Conservation (phyloP, 331 rosid species). For the Pyracantha coccinea region DNA sequence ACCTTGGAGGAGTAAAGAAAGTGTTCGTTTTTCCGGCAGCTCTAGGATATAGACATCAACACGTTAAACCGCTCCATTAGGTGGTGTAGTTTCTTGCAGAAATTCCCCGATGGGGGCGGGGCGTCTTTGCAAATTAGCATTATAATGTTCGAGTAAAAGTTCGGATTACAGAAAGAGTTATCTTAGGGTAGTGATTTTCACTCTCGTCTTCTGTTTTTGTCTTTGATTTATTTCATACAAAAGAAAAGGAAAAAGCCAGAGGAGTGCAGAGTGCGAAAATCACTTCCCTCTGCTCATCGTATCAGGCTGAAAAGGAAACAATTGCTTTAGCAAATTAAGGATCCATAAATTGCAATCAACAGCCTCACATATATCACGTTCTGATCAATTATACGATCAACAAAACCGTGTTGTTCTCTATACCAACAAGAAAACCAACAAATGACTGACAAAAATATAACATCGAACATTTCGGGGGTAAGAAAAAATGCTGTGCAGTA, state of each 20-base stretch:
- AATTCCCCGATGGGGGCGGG: no score
- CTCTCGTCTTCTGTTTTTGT: no score
- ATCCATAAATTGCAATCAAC: background rate
- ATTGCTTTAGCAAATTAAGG: no score
- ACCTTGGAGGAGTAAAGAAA: conserved; percentile 51
- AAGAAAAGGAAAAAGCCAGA: no score
- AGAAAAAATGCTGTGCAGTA: background rate
- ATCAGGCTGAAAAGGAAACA: background rate
- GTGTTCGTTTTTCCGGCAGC: background rate
- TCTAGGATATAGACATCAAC: background rate
- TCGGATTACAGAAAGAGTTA: background rate
- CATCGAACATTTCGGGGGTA: background rate
- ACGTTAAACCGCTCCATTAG: background rate
- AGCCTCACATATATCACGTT: background rate
- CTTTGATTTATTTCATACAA: no score
- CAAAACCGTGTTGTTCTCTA: background rate
- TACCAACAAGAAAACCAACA: background rate
- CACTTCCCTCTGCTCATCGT: background rate
- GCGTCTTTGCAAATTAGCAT: background rate
- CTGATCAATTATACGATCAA: background rate
- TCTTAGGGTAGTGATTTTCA: background rate
- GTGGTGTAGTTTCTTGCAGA: background rate
- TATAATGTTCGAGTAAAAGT: background rate
- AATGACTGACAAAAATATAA: background rate
- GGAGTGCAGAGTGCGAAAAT: no score